Evolutionary conservation across 306 rosid species (phyloP), one percentile per base, ranked within the genome.

Genomic region (Lagenaria siceraria): DNA sequence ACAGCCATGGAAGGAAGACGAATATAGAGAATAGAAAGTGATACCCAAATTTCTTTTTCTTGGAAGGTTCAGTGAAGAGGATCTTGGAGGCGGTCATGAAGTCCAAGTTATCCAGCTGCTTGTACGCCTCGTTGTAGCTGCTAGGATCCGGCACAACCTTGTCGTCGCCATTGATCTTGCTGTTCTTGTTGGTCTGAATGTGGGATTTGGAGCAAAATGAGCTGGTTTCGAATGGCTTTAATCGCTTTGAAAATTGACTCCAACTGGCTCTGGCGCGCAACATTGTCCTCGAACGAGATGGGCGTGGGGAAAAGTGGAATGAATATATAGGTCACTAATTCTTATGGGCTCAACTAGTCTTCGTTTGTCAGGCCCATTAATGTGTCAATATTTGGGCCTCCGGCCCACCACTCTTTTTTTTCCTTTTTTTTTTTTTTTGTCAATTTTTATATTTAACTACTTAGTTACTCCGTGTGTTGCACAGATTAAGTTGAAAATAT

Each of bases 11-110:
- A 76, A 64, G 10, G 2, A 76, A 64, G 19, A 22, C 8, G 3
- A 62, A 35, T 13, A 19, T 35, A 46, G 7, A 40, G 59, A 25
- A 11, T n/a, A 77, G 27, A 48, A 40, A 24, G 19, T 10, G 62
- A 68, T 90, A 95, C 97, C 98, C 98, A 55, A 90, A 95, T 81
- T 95, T 84, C 78, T 76, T 90, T 60, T 85, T 79, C 81, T 86
- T 82, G 18, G 96, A 90, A 5, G 93, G 87, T 0, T 84, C 88
- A 4, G 89, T 78, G 83, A 92, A 95, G 63, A 92, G 96, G n/a
- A 94, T 90, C 85, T 86, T 94, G 25, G 90, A 87, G 4, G 96
- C 92, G 15, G 88, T 85, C 83, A 81, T 31, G 85, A 95, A 85
- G 83, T 92, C 86, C 55, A 92, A 84, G 71, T 92, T 89, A 79